These are phyloP conservation scores for Fonsecaea multimorphosa DNA, from an alignment of 2,329 filamentous ascomycete genomes.

Conservation along the genomic window DNA sequence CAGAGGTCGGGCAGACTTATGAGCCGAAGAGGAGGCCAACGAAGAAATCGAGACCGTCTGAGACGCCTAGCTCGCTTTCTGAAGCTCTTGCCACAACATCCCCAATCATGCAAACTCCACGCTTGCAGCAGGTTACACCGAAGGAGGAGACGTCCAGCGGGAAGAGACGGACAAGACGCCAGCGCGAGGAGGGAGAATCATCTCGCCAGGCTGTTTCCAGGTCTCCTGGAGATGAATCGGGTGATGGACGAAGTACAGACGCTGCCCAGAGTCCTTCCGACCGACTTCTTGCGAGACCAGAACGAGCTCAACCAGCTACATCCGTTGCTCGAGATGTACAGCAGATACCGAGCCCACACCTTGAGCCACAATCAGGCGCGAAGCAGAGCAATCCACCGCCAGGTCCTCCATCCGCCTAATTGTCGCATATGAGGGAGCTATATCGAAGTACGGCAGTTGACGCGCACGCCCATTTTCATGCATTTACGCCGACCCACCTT, in stretches of 20 bases:
- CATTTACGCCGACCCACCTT: neutral
- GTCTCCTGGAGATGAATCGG: conserved; percentile 32
- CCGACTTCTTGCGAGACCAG: conserved; percentile 30
- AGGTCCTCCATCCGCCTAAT: conserved; percentile 21
- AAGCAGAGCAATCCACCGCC: conserved; percentile 18
- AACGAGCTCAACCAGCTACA: conserved; percentile 29
- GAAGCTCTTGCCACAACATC: conserved; percentile 30
- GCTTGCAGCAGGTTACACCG: conserved; percentile 17
- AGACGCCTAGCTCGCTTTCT: conserved; percentile 26
- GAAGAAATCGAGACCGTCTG: conserved; percentile 39
- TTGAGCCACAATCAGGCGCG: conserved; percentile 15
- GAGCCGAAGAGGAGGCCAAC: conserved; percentile 38
- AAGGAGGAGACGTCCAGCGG: conserved; percentile 35
- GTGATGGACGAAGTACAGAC: conserved; percentile 30
- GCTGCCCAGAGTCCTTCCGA: conserved; percentile 34
- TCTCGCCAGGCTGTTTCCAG: conserved; percentile 11
- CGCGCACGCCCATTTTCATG: neutral
- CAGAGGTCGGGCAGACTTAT: conserved; percentile 37
- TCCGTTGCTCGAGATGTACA: conserved; percentile 25
- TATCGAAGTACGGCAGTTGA: neutral
- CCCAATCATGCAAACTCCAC: conserved; percentile 31
- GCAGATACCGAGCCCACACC: conserved; percentile 23
- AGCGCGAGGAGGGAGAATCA: conserved; percentile 22
- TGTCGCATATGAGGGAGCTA: neutral
- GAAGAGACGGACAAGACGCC: conserved; percentile 28